These are phyloP conservation scores for Acmispon strigosus DNA, from an alignment of 306 rosid species.

Conservation along the genomic window DNA sequence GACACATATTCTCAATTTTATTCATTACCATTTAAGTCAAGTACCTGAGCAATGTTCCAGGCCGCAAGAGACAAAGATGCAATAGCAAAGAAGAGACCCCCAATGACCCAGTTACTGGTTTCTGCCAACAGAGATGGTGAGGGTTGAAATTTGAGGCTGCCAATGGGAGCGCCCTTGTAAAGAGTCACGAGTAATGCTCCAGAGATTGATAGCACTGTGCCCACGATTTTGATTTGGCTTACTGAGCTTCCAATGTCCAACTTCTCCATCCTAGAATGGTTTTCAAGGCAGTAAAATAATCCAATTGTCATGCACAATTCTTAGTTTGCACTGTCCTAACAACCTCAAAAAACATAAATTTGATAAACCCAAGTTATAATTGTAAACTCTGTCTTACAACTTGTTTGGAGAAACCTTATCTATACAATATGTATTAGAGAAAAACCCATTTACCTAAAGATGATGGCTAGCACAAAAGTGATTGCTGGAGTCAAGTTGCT, in stretches of 20 bases:
- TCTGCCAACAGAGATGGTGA: slow-evolving; percentile 2
- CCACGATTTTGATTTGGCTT: slow-evolving; percentile 34
- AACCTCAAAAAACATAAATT: not conserved
- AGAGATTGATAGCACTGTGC: slow-evolving; percentile 34
- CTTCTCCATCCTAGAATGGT: slow-evolving; percentile 37
- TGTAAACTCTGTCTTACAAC: too few relatives aligned
- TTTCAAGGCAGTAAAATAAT: not conserved
- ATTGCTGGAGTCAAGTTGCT: slow-evolving; percentile 45
- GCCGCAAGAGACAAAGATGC: slow-evolving; percentile 35
- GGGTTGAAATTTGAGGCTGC: not conserved
- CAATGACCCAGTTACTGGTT: slow-evolving; percentile 47
- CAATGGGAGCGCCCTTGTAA: slow-evolving; percentile 49
- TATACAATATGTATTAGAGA: not conserved
- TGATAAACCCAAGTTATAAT: not conserved
- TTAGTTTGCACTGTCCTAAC: not conserved
- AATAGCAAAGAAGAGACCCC: slow-evolving; percentile 42
- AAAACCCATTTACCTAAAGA: slow-evolving; percentile 24
- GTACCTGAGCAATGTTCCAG: slow-evolving; percentile 53
- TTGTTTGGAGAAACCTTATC: not conserved
- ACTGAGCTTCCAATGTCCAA: slow-evolving; percentile 29
- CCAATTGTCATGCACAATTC: not conserved
- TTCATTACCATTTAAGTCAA: not conserved
- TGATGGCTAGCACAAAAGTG: slow-evolving; percentile 37
- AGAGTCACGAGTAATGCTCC: slow-evolving; percentile 42
- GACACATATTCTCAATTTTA: not conserved